phyloP scores from a whole-genome alignment of 2,329 filamentous ascomycete species.

The Beauveria sp. region DNA sequence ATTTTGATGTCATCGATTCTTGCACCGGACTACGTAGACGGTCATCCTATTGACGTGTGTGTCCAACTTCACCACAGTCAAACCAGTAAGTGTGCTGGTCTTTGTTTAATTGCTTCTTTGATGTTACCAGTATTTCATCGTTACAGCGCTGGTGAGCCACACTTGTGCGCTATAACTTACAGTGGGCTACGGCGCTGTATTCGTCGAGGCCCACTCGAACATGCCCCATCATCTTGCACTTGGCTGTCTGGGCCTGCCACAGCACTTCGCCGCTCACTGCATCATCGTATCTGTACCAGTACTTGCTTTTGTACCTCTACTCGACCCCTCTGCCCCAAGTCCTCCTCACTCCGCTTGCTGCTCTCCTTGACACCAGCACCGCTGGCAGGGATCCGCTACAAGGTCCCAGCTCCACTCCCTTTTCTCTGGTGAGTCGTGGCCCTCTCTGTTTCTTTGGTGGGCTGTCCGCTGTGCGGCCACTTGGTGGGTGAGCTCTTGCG shows the following conservation, averaged over 20 bases:
- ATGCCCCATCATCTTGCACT: not conserved
- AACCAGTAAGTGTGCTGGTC: not conserved
- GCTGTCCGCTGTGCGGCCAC: not conserved
- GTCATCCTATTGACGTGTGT: no score
- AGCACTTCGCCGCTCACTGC: not conserved
- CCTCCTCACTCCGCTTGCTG: not conserved
- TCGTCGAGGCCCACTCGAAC: not conserved
- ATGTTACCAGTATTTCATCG: no score
- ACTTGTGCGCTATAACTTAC: not conserved
- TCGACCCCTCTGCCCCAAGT: not conserved
- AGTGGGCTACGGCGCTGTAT: not conserved
- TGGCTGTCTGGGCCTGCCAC: not conserved
- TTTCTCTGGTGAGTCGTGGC: not conserved
- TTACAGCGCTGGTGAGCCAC: not conserved
- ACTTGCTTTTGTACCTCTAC: not conserved
- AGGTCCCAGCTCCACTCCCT: slow-evolving; percentile 4
- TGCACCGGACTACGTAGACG: no score
- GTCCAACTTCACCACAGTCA: not conserved
- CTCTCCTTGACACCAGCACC: not conserved
- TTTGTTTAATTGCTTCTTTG: not conserved
- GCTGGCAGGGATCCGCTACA: slow-evolving; percentile 3
- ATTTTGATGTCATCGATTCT: not conserved
- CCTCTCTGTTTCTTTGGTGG: slow-evolving; percentile 1
- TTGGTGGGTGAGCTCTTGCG: not conserved
- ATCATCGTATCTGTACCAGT: not conserved